These are phyloP conservation scores for Platismatia glauca DNA, from an alignment of 495 filamentous ascomycete genomes.

Conservation along the genomic window DNA sequence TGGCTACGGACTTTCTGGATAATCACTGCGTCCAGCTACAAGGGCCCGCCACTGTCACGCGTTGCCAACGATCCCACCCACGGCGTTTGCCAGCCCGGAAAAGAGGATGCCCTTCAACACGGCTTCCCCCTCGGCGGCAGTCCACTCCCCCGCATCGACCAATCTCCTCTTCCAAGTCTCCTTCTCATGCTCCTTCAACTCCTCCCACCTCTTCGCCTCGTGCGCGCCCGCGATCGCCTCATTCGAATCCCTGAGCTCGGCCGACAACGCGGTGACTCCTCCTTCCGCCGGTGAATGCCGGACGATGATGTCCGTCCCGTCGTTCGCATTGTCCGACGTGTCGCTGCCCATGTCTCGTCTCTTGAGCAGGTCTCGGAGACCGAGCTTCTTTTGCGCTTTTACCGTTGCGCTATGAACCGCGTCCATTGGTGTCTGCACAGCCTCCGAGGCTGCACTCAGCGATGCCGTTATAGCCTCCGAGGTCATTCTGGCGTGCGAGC, in stretches of 20 bases:
- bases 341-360: conserved; percentile 13
- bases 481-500: not conserved
- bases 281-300: conserved; percentile 22
- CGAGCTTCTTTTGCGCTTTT: conserved; percentile 7
- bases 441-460: conserved; percentile 8
- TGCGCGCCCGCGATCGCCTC: conserved; percentile 22
- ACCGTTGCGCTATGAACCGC: not conserved
- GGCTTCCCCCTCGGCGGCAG: conserved; percentile 58
- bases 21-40: not conserved
- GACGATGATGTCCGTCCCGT: conserved; percentile 14
- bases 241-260: conserved; percentile 1
- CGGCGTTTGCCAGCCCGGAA: conserved; percentile 51
- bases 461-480: not conserved
- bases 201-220: conserved; percentile 53
- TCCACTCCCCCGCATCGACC: conserved; percentile 63
- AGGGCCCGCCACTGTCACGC: not conserved
- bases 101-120: conserved; percentile 70
- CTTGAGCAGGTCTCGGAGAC: conserved; percentile 20
- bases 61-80: conserved; percentile 40
- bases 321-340: conserved; percentile 13
- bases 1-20: not conserved
- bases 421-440: conserved; percentile 3
- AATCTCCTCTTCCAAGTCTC: conserved; percentile 60
- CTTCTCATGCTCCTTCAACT: conserved; percentile 49
- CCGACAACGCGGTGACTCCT: conserved; percentile 23